Base-by-base conservation (phyloP, 2,329 filamentous ascomycete species). In the Aspergillus pseudoterreus region DNA sequence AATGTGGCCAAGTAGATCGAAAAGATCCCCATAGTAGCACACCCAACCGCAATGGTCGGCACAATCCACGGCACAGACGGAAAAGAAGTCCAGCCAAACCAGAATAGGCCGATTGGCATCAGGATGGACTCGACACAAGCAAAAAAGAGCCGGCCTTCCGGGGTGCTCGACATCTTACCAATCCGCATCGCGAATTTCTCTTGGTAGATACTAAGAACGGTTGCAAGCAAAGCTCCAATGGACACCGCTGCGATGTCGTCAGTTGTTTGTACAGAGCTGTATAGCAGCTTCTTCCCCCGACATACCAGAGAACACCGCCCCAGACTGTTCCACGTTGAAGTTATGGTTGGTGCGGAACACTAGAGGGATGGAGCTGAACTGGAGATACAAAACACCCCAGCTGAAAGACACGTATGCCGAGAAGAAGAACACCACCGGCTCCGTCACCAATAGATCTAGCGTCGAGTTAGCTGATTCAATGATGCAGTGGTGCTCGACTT, bases 381-480 rank as follows among this genome's bases (percentile, higher is more conserved):
- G 88, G 14, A 95, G 74, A 67, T 95, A 95, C 0, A 95, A 78
- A 0, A 95, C 80, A 0, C 86, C 88, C 91, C 90, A 95, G 11
- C 85, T 84, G 65, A 95, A 95, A 0, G 88, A 79, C 1, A 90
- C 85, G 90, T 90, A 95, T 0, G 94, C 77, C 0, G 86, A 89
- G 72, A 95, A 95, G 74, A 82, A 79, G 2, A 75, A 74, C 1
- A 84, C 77, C 47, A 86, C 83, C 9, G 82, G 82, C 57, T 86
- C 83, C 0, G 76, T 74, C 17, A 81, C 62, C 14, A 85, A 69
- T 71, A 86, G 58, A 49, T 72, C 69, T 69, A 55, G 15, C 6
- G 30, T 11, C 9, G 4, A 24, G 35, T 50, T 43, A 45, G 46
- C 24, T 22, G 32, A 2, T 32, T 35, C n/a, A 58, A 33, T 6